These are phyloP conservation scores for Macrophomina phaseolina DNA, from an alignment of 2,329 filamentous ascomycete genomes.

Conservation along the genomic window DNA sequence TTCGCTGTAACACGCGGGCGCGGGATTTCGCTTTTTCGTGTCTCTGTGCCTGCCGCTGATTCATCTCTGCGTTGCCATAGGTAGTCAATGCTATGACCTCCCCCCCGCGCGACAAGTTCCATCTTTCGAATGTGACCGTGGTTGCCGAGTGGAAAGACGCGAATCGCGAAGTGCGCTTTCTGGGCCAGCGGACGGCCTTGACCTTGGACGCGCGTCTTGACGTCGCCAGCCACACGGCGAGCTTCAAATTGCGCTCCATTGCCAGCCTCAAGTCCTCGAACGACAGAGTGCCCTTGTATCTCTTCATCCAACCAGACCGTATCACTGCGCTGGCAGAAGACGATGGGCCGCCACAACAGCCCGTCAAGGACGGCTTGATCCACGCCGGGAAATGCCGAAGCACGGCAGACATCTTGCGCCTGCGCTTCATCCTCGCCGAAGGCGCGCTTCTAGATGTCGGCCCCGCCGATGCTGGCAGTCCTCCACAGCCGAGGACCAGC, in stretches of 20 bases:
- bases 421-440: neutral
- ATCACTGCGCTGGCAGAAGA: neutral
- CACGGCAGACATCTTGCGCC: neutral
- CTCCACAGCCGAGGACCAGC: neutral
- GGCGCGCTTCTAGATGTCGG: neutral
- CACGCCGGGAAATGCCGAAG: neutral
- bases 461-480: neutral
- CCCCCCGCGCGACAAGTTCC: neutral
- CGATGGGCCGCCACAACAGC: neutral
- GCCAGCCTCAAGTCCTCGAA: neutral
- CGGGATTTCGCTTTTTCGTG: neutral
- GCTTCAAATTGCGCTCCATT: neutral
- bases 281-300: neutral
- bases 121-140: neutral
- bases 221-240: neutral
- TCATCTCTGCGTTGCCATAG: neutral
- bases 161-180: neutral
- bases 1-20: neutral
- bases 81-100: slow-evolving; percentile 3
- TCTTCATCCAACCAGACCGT: neutral
- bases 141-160: neutral
- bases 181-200: neutral
- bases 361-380: slow-evolving; percentile 7
- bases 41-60: neutral
- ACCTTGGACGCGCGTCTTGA: neutral